Evolutionary conservation across 225 moss, liverwort and hornwort species (phyloP).

Genomic region (Bryoerythrophyllum caledonicum): DNA sequence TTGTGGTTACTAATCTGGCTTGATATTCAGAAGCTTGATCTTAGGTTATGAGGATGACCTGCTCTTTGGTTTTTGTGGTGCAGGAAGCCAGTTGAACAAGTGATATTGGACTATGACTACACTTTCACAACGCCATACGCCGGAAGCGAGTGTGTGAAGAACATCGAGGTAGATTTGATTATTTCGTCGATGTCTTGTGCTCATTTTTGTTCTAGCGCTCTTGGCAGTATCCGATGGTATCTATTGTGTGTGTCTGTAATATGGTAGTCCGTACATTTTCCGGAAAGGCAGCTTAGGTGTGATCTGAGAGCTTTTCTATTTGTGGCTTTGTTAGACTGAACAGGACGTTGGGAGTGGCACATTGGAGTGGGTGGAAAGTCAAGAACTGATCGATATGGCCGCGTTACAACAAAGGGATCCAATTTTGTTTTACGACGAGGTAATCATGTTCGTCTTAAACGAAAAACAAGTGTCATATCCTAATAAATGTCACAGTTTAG

Average conservation of each 20-base stretch:
- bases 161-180: conserved; percentile 32
- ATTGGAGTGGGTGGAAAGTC: conserved; percentile 75
- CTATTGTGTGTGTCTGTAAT: neutral
- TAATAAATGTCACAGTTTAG: neutral
- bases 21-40: neutral
- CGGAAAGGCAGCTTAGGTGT: neutral
- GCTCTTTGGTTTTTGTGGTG: conserved; percentile 21
- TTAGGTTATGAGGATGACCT: neutral
- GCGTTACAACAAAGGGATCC: conserved; percentile 78
- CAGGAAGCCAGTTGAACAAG: conserved; percentile 84
- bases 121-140: conserved; percentile 94
- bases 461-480: neutral
- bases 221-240: conserved; percentile 17
- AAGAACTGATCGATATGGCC: conserved; percentile 71
- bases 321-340: neutral
- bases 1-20: neutral
- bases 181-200: conserved; percentile 13
- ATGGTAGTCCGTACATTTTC: conserved; percentile 3
- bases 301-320: conserved; percentile 5
- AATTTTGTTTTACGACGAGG: conserved; percentile 89
- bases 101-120: conserved; percentile 95
- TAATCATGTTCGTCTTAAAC: conserved; percentile 18
- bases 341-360: conserved; percentile 26
- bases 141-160: conserved; percentile 62
- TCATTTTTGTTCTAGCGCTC: conserved; percentile 17